Conservation (phyloP, 2,329 filamentous ascomycete species). For the Conoideocrella luteorostrata region DNA sequence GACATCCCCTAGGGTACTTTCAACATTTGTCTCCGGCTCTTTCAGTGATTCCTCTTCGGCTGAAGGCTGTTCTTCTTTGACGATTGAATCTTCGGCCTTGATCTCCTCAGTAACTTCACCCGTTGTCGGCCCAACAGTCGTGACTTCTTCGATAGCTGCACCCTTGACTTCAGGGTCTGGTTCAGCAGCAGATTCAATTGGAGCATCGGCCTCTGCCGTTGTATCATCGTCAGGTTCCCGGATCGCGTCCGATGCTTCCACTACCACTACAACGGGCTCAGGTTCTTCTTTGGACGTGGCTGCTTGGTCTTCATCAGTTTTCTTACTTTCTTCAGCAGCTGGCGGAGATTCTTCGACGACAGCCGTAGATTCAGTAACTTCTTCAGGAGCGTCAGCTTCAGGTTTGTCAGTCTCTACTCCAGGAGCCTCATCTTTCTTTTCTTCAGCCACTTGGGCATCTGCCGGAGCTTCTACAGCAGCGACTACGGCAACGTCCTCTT, state of each 20-base stretch:
- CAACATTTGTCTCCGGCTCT: neutral
- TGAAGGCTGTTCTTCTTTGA: neutral
- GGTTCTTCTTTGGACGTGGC: constrained; percentile 9
- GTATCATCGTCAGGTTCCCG: constrained; percentile 12
- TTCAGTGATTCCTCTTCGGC: neutral
- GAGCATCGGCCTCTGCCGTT: constrained; percentile 11
- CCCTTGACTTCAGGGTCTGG: constrained; percentile 7
- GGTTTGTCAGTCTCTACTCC: neutral
- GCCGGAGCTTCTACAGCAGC: constrained; percentile 2
- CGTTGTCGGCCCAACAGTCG: neutral
- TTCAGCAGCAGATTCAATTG: constrained; percentile 11
- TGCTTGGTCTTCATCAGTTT: neutral
- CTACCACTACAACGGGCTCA: too few relatives aligned
- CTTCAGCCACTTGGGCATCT: neutral
- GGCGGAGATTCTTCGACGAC: neutral
- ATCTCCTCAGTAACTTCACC: neutral
- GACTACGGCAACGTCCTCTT: neutral
- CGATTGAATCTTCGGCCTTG: neutral
- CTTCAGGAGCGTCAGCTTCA: neutral
- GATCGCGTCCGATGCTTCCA: too few relatives aligned
- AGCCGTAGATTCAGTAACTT: neutral
- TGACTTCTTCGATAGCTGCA: constrained; percentile 2
- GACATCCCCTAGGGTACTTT: neutral
- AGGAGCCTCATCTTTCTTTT: neutral
- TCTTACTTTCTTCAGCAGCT: too few relatives aligned